These are phyloP conservation scores for Acacia confusa DNA, from an alignment of 306 rosid genomes.

Conservation along the genomic window DNA sequence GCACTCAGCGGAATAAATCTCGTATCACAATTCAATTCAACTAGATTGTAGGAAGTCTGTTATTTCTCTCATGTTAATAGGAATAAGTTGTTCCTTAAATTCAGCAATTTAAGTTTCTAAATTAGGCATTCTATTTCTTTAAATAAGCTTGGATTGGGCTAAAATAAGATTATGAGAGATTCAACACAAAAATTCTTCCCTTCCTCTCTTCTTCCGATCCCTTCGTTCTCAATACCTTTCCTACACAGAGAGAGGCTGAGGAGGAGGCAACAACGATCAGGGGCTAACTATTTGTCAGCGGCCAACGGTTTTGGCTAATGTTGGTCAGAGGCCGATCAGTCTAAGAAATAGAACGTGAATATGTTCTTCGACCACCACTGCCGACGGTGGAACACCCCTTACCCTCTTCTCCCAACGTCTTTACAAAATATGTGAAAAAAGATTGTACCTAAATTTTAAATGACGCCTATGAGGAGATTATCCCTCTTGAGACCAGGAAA, in stretches of 20 bases:
- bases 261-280: constrained; percentile 64
- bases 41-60: too few species aligned
- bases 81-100: too few species aligned
- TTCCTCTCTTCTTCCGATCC: too few species aligned
- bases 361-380: constrained; percentile 27
- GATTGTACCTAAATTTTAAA: constrained; percentile 1
- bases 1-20: too few species aligned
- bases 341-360: constrained; percentile 75
- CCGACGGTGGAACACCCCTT: constrained; percentile 4
- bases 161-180: too few species aligned
- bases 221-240: too few species aligned
- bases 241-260: constrained; percentile 83
- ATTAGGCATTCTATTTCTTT: too few species aligned
- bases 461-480: constrained; percentile 44
- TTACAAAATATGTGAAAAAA: constrained; percentile 14
- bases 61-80: too few species aligned
- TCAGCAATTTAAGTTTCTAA: too few species aligned
- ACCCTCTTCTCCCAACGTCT: constrained; percentile 61
- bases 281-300: constrained; percentile 43
- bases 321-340: constrained; percentile 64
- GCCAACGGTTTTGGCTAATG: constrained; percentile 41
- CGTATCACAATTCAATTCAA: too few species aligned
- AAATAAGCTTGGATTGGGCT: too few species aligned
- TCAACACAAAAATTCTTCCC: too few species aligned
- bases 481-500: constrained; percentile 16